A percentile compares a stretch with the other conserved stretches of the same genome.
Evolutionary conservation across 2,329 filamentous ascomycete species (phyloP).

Genomic region (Sodiomyces alkalinus): DNA sequence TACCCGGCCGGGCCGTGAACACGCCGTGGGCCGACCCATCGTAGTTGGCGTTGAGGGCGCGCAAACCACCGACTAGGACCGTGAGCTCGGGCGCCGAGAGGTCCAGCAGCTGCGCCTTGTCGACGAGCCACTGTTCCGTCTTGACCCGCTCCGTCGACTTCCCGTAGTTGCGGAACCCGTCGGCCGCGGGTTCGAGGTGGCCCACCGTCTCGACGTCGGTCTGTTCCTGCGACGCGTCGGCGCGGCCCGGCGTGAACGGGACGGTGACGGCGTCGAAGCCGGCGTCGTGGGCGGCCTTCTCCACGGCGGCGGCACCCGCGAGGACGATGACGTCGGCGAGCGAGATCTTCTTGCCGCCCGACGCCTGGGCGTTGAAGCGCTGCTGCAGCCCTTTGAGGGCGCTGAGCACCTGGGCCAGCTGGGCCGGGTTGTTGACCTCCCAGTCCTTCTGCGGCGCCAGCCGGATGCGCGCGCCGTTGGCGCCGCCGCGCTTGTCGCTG

Average conservation of each 20-base stretch:
- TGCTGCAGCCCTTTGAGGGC: constrained; percentile 50
- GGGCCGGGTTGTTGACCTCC: constrained; percentile 57
- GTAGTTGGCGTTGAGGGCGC: constrained; percentile 53
- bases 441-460: constrained; percentile 58
- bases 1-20: constrained; percentile 51
- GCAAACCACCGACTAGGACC: constrained; percentile 57
- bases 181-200: constrained; percentile 51
- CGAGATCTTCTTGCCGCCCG: constrained; percentile 54
- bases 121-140: constrained; percentile 56
- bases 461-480: constrained; percentile 65
- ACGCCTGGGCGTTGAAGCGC: constrained; percentile 46
- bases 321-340: constrained; percentile 69
- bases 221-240: constrained; percentile 55
- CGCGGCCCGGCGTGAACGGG: constrained; percentile 59
- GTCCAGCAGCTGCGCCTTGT: constrained; percentile 55
- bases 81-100: constrained; percentile 58
- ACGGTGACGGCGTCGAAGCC: constrained; percentile 38
- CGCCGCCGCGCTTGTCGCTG: constrained; percentile 68
- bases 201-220: constrained; percentile 51
- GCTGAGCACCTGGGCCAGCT: constrained; percentile 45
- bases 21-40: constrained; percentile 54
- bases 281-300: constrained; percentile 46
- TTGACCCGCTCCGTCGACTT: constrained; percentile 42
- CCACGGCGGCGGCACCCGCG: constrained; percentile 53
- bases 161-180: constrained; percentile 72